Base-by-base conservation (phyloP, 106 monocot species). In the Allium sativum region DNA sequence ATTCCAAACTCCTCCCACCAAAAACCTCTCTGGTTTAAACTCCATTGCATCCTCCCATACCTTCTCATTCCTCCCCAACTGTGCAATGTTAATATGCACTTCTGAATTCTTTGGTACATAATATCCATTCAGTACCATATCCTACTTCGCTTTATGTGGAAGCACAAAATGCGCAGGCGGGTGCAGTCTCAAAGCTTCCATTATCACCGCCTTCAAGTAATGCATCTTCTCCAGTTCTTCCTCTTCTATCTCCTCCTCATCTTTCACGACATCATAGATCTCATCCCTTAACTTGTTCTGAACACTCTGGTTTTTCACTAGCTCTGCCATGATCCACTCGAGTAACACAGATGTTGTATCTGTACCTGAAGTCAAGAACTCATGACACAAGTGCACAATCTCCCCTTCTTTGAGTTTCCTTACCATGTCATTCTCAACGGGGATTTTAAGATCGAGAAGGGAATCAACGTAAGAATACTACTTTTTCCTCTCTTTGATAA, bases 1-100 rank as follows among this genome's bases (percentile, higher is more conserved):
- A 40, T 13, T 15, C 7, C 0, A 10, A 58, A 12, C 74, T 12
- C 74, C 82, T 8, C 68, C 67, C 20, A 21, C 45, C 16, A 75
- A 12, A 48, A 83, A 83, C 68, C 78, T 67, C 63, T 82, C 78
- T 10, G 78, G 82, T 58, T 44, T 66, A 66, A 78, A 82, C 51
- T 71, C 77, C 69, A 67, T 70, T 20, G 78, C 77, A 19, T 71
- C 61, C 40, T 62, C 48, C 82, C 77, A 82, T 21, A 68, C 68
- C 74, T 48, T 44, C 21, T 42, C 53, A 17, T 82, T 78, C 61
- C 62, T 40, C 40, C 68, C 67, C 44, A 78, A 54, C 18, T 75
- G 64, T 18, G 71, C 74, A 11, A 82, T 64, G 12, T 55, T 22
- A 17, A 82, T 61, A 45, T 78, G 70, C 18, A 82, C 56, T 42